A percentile compares a stretch with the other conserved stretches of the same genome.
phyloP scores from a whole-genome alignment of 2,329 filamentous ascomycete genomes.

The Ophiostoma novo-ulmi region DNA sequence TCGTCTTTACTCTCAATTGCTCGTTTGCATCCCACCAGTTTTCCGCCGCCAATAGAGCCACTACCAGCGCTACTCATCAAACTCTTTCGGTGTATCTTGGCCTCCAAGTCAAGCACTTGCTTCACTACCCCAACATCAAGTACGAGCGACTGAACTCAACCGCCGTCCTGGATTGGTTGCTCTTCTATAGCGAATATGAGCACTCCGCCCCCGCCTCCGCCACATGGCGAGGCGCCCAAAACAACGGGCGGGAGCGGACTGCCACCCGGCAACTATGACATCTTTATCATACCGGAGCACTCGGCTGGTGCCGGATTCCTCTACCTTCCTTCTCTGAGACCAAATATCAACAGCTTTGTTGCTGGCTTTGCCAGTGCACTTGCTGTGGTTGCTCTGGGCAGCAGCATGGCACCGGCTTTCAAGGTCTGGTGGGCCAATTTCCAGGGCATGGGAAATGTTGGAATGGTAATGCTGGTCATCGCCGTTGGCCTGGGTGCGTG shows the following conservation, averaged over 20 bases:
- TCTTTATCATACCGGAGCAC: constrained; percentile 92
- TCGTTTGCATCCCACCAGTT: background rate
- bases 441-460: constrained; percentile 65
- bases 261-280: constrained; percentile 89
- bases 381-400: constrained; percentile 65
- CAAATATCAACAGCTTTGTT: constrained; percentile 84
- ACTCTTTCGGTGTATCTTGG: constrained; percentile 14
- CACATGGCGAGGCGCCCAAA: constrained; percentile 75
- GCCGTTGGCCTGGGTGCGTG: constrained; percentile 73
- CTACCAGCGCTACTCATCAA: background rate
- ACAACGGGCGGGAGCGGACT: constrained; percentile 52
- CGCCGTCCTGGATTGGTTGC: constrained; percentile 25
- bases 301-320: constrained; percentile 84
- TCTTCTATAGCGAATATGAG: constrained; percentile 38
- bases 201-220: constrained; percentile 74
- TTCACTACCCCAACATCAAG: background rate
- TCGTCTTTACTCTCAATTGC: background rate
- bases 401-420: constrained; percentile 66
- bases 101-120: constrained; percentile 19
- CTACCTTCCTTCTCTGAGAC: constrained; percentile 84
- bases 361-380: constrained; percentile 78
- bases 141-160: background rate
- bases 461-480: constrained; percentile 65
- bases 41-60: background rate
- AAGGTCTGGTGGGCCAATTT: constrained; percentile 68